Percentiles rank a stretch among this genome's conserved stretches.
Conservation (phyloP, 1,284 basidiomycete species). For the Porogramme epimiltina region DNA sequence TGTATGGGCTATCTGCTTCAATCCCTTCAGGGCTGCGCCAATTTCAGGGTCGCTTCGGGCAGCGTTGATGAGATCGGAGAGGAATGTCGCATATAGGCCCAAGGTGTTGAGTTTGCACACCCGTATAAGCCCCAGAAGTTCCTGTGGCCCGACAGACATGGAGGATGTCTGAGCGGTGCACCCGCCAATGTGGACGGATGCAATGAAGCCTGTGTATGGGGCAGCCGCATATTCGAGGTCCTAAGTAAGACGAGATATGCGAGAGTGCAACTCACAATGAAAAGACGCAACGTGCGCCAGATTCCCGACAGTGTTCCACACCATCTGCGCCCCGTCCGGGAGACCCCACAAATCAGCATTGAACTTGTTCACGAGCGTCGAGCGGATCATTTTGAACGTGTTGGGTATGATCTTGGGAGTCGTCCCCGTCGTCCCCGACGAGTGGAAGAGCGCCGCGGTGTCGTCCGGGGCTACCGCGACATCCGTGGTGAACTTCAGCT, state of each 20-base stretch:
- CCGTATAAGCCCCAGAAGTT: conserved; percentile 12
- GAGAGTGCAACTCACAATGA: conserved; percentile 9
- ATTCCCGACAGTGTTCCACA: conserved; percentile 15
- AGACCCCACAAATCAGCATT: neutral
- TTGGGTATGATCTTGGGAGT: conserved; percentile 19
- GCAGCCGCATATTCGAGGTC: too few relatives aligned
- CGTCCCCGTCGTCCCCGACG: conserved; percentile 18
- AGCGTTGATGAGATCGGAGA: conserved; percentile 9
- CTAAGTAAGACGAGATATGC: too few relatives aligned
- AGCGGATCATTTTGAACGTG: conserved; percentile 13
- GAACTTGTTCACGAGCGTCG: conserved; percentile 7
- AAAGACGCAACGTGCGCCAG: conserved; percentile 14
- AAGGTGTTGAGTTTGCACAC: conserved; percentile 10
- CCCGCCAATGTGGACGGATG: conserved; percentile 3
- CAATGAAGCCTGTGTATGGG: conserved; percentile 7
- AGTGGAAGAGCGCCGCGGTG: conserved; percentile 16
- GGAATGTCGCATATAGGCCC: conserved; percentile 16
- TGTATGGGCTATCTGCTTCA: conserved; percentile 12
- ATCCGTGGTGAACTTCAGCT: neutral
- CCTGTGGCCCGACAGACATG: conserved; percentile 7
- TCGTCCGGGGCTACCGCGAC: conserved; percentile 8
- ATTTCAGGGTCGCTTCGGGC: conserved; percentile 4
- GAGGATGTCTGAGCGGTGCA: conserved; percentile 17
- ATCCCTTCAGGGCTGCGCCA: conserved; percentile 1
- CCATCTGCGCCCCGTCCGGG: neutral